phyloP scores from a whole-genome alignment of 345 rosid genomes.

The Acer negundo region DNA sequence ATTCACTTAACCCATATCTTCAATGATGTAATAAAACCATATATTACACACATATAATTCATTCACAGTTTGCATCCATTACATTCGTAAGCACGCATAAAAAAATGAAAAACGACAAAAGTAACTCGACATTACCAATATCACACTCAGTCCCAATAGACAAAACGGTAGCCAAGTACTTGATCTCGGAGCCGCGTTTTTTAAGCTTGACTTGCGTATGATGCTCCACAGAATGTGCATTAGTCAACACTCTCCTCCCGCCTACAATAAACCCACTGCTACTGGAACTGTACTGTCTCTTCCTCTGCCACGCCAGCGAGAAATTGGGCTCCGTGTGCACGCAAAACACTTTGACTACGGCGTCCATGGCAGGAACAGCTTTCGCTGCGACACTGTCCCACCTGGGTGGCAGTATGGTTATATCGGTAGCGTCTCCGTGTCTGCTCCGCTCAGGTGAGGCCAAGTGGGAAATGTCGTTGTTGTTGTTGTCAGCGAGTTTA shows the following conservation, averaged over 20 bases:
- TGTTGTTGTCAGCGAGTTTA: constrained; percentile 28
- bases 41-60: too few relatives aligned
- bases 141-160: constrained; percentile 95
- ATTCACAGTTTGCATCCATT: too few relatives aligned
- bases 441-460: constrained; percentile 37
- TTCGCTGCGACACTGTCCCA: constrained; percentile 69
- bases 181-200: constrained; percentile 88
- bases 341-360: constrained; percentile 92
- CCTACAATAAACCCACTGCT: constrained; percentile 81
- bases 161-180: constrained; percentile 84
- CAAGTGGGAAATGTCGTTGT: constrained; percentile 18
- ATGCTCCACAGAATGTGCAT: constrained; percentile 95
- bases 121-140: constrained; percentile 48
- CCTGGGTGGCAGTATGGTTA: constrained; percentile 25
- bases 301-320: constrained; percentile 91
- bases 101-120: too few relatives aligned
- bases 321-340: constrained; percentile 93
- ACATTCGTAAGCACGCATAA: not conserved
- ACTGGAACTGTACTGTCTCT: constrained; percentile 83
- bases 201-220: constrained; percentile 90
- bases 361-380: constrained; percentile 82
- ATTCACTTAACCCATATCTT: too few relatives aligned
- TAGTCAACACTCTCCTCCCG: constrained; percentile 78
- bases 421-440: constrained; percentile 35
- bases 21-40: too few relatives aligned